A percentile compares a stretch with the other conserved stretches of the same genome.
phyloP scores from a whole-genome alignment of 306 rosid species.

The Neltuma alba region DNA sequence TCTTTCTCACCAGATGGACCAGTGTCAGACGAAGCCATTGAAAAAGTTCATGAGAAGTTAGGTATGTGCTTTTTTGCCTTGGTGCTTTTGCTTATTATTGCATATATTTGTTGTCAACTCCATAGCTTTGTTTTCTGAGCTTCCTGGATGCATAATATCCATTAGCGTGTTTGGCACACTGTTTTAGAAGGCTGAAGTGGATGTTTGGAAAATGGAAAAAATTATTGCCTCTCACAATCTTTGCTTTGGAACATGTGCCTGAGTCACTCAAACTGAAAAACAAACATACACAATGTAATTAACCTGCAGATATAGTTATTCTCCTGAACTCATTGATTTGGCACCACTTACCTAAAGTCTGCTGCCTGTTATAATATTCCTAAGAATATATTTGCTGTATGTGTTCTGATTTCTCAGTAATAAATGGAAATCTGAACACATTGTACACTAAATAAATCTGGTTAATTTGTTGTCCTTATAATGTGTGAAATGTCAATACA shows the following conservation, averaged over 20 bases:
- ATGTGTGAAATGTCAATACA: neutral
- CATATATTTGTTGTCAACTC: neutral
- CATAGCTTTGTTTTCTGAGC: neutral
- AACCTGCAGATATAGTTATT: neutral
- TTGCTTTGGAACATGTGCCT: neutral
- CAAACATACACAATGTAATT: neutral
- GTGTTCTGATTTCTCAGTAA: neutral
- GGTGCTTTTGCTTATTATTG: constrained; percentile 17
- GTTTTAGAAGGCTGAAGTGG: neutral
- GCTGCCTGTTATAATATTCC: neutral
- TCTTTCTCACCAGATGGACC: constrained; percentile 80
- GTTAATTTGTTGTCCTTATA: constrained; percentile 6
- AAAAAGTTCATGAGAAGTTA: constrained; percentile 76
- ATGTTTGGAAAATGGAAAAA: neutral
- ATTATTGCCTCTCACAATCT: neutral
- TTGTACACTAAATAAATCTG: neutral
- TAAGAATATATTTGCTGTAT: neutral
- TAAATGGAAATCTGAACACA: neutral
- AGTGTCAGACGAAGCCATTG: constrained; percentile 73
- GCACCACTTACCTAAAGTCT: neutral
- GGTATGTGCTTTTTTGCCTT: constrained; percentile 52
- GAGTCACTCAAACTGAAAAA: neutral
- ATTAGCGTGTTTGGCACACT: neutral
- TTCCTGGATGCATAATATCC: neutral
- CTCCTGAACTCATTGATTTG: neutral